These are phyloP conservation scores for Melanomma pulvis-pyrius DNA, from an alignment of 495 filamentous ascomycete genomes.

Conservation along the genomic window DNA sequence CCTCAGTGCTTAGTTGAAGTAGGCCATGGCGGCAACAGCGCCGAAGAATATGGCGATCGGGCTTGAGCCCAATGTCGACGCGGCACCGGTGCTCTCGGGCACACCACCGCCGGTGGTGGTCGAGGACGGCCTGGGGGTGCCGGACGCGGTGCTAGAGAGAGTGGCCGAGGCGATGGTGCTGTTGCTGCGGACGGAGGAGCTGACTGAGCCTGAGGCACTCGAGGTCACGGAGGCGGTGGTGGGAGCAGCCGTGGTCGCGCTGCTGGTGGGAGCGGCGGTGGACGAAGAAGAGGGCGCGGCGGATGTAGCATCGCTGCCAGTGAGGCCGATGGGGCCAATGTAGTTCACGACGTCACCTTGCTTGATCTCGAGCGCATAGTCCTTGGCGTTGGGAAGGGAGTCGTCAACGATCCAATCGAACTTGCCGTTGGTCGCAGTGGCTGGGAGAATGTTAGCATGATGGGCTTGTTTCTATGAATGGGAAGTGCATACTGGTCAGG, in stretches of 20 bases:
- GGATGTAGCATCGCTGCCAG: slow-evolving; percentile 29
- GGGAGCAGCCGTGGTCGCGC: slow-evolving; percentile 16
- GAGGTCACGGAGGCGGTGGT: background rate
- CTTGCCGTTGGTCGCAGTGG: slow-evolving; percentile 26
- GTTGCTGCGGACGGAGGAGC: background rate
- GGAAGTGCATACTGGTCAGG: slow-evolving; percentile 32
- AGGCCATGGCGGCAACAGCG: slow-evolving; percentile 45
- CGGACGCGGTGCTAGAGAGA: slow-evolving; percentile 17
- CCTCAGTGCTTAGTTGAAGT: slow-evolving; percentile 36
- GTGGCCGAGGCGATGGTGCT: slow-evolving; percentile 17
- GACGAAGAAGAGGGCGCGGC: slow-evolving; percentile 13
- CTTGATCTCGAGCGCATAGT: slow-evolving; percentile 44
- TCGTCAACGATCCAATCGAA: slow-evolving; percentile 39
- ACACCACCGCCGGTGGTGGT: slow-evolving; percentile 16
- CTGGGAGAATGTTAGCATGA: slow-evolving; percentile 6
- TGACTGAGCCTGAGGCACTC: slow-evolving; percentile 1
- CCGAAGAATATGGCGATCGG: slow-evolving; percentile 44
- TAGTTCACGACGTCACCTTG: slow-evolving; percentile 45
- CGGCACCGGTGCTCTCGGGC: slow-evolving; percentile 29
- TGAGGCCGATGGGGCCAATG: slow-evolving; percentile 42
- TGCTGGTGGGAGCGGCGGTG: slow-evolving; percentile 13
- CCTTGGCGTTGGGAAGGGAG: slow-evolving; percentile 36
- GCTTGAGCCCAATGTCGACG: slow-evolving; percentile 36
- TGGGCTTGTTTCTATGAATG: background rate
- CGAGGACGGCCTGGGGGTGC: slow-evolving; percentile 11